Base-by-base conservation (phyloP, 2,329 filamentous ascomycete genomes). In the Periconia sp. region DNA sequence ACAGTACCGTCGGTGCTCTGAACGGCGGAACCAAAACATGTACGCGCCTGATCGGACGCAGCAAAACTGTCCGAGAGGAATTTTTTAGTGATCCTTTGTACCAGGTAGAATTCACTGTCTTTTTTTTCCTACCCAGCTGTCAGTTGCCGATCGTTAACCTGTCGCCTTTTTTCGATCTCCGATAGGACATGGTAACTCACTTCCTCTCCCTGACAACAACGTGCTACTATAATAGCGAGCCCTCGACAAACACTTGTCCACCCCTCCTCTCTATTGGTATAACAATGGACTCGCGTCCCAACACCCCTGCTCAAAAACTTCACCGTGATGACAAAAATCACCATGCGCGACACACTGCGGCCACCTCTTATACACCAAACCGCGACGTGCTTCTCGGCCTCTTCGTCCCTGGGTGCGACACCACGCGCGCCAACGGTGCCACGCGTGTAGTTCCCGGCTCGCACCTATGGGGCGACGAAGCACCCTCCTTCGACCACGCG, bases 271-370 rank as follows among this genome's bases (percentile, higher is more conserved):
- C 70, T 7, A 74, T 74, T 23, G 60, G 72, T 18, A 75, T 74
- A 45, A 71, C 74, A 1, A 73, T 75, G 64, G 68, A 70, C 45
- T 69, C 69, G 1, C 69, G 65, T 6, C 70, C 73, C 0, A 68
- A 70, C 2, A 69, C 66, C 2, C 52, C 60, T 5, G 61, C 72
- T 1, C 72, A 74, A 50, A 59, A 62, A 9, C 61, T 76, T 7
- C 73, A 76, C 49, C 70, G 74, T 6, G 72, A 75, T 50, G 74
- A 76, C 55, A 75, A 75, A 54, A 74, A 73, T 50, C 73, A 75
- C 47, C 74, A 75, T 49, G 68, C 68, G 7, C 61, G 68, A 5
- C 73, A 76, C 53, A 18, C 46, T 3, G 44, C 58, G 14, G 53
- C 64, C 0, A 45, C 55, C 1, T 45, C 48, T 1, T 73, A 74